These are phyloP conservation scores for Yamadazyma conglobata DNA, from an alignment of 1,139 yeast genomes.

Conservation along the genomic window DNA sequence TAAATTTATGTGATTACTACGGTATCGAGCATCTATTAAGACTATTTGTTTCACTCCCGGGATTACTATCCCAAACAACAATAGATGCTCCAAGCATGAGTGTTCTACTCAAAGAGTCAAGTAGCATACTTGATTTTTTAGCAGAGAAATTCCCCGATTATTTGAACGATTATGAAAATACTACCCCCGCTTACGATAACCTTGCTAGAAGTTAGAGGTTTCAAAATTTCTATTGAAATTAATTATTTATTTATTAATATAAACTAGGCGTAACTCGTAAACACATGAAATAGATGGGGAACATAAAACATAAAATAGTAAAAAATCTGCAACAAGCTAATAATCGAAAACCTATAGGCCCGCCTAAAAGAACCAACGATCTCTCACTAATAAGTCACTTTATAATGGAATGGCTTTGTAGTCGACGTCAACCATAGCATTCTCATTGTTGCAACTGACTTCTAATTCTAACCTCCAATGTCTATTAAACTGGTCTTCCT, in stretches of 20 bases:
- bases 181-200: slow-evolving; percentile 63
- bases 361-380: background rate
- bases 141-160: slow-evolving; percentile 46
- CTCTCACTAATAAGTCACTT: slow-evolving; percentile 1
- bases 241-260: slow-evolving; percentile 1
- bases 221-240: background rate
- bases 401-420: slow-evolving; percentile 44
- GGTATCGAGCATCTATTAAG: slow-evolving; percentile 80
- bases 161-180: slow-evolving; percentile 47
- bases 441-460: slow-evolving; percentile 56
- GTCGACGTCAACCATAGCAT: slow-evolving; percentile 59
- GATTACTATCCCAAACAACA: slow-evolving; percentile 67
- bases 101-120: slow-evolving; percentile 40
- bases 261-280: slow-evolving; percentile 4
- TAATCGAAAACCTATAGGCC: slow-evolving; percentile 3
- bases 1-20: slow-evolving; percentile 45
- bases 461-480: slow-evolving; percentile 57
- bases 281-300: slow-evolving; percentile 5
- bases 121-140: slow-evolving; percentile 52
- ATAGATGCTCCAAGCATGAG: slow-evolving; percentile 79
- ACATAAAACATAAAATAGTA: slow-evolving; percentile 1
- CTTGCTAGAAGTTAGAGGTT: slow-evolving; percentile 22
- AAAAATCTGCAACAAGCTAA: background rate
- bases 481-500: slow-evolving; percentile 43
- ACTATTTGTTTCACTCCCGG: slow-evolving; percentile 74